Base-by-base conservation (phyloP, 2,329 filamentous ascomycete genomes). In the Macroventuria anomochaeta region DNA sequence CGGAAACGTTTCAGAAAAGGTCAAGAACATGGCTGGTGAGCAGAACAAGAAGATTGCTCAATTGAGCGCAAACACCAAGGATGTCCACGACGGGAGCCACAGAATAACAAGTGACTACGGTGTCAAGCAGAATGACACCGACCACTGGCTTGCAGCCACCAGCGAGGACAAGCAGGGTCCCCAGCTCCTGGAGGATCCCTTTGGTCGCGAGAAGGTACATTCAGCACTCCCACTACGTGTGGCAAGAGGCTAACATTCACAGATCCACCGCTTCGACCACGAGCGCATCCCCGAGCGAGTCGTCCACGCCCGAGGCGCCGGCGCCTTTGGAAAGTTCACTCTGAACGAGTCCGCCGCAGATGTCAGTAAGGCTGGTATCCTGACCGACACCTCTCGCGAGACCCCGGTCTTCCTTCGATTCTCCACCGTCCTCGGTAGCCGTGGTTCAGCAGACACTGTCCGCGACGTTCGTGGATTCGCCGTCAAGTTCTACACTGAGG, bases 401-500 rank as follows among this genome's bases (percentile, higher is more conserved):
- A 91, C 88, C 0, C 85, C 82, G 0, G 78, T 90, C 1, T 90
- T 91, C 67, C 67, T 89, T 13, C 86, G 90, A 0, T 93, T 95
- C 72, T 93, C 89, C 0, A 93, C 90, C 0, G 90, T 91, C 0
- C 80, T 90, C 2, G 89, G 88, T 6, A 90, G 85, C 68, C 82
- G 86, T 28, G 90, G 90, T 11, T 90, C 87, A 44, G 88, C 89
- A 5, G 90, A 95, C 69, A 93, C 89, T 0, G 90, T 92, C 1
- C 84, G 90, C n/a, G 90, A 95, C 77, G 88, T 92, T 2, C 85
- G 89, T 31, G 90, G 90, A 1, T 95, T 93, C 59, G 89, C 90
- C 0, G 75, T 90, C 58, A 91, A 90, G 73, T 86, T 90, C 65
- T 92, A 92, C 69, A 92, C 89, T 0, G 77, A 88, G 0, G 89